These are phyloP conservation scores for Pilobolus umbonatus DNA, from an alignment of 192 early-diverging fungal species.

Conservation along the genomic window DNA sequence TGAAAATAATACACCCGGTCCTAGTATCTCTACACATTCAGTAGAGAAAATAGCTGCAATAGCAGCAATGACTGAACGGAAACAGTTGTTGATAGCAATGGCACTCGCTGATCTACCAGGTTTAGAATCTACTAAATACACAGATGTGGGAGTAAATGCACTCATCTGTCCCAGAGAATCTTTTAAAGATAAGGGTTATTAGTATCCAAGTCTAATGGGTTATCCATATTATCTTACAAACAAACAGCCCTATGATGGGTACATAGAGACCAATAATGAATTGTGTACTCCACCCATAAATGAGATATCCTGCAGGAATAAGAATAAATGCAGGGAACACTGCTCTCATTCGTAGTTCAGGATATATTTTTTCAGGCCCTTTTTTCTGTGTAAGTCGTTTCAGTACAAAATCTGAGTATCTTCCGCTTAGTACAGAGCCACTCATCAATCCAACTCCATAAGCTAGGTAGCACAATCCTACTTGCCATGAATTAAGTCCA, in stretches of 20 bases:
- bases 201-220: background rate
- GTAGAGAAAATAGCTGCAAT: conserved; percentile 13
- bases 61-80: conserved; percentile 9
- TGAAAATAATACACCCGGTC: conserved; percentile 4
- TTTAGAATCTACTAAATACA: conserved; percentile 13
- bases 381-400: background rate
- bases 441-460: conserved; percentile 13
- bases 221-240: background rate
- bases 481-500: background rate
- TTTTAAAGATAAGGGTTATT: too few relatives aligned
- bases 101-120: conserved; percentile 12
- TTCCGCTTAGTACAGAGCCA: conserved; percentile 9
- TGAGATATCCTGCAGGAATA: conserved; percentile 12
- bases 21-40: background rate
- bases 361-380: background rate
- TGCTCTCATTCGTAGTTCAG: conserved; percentile 5
- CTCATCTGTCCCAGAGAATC: conserved; percentile 16
- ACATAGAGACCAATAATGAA: background rate
- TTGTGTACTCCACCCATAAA: conserved; percentile 15
- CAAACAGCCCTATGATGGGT: conserved; percentile 7
- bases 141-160: conserved; percentile 14
- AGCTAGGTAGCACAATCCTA: conserved; percentile 15
- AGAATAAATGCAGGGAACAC: conserved; percentile 6
- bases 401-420: conserved; percentile 8
- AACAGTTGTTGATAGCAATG: conserved; percentile 12